Percentiles rank a stretch among this genome's conserved stretches.
Conservation (phyloP, 83 land plant species). For the Larix sibirica region DNA sequence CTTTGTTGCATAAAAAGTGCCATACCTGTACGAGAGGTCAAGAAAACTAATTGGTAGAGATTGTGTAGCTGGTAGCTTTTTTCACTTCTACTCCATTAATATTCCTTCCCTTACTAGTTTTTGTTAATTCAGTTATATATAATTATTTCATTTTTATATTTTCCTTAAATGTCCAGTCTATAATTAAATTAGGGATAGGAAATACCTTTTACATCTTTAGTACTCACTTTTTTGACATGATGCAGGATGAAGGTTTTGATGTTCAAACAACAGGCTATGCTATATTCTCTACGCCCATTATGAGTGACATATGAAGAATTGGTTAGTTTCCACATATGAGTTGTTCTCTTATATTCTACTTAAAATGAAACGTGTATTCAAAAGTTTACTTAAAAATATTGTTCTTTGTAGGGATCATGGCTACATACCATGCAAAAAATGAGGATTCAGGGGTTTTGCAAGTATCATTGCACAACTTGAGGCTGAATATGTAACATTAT, state of each 20-base stretch:
- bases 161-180: too few relatives aligned
- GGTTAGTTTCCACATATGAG: not conserved
- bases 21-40: too few relatives aligned
- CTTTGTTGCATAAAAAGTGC: too few relatives aligned
- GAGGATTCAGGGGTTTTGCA: slow-evolving; percentile 75
- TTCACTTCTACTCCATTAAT: too few relatives aligned
- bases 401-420: slow-evolving; percentile 62
- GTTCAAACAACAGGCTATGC: slow-evolving; percentile 89
- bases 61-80: too few relatives aligned
- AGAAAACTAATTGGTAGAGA: too few relatives aligned
- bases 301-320: not conserved
- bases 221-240: not conserved
- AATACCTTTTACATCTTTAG: not conserved
- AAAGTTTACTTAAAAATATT: not conserved
- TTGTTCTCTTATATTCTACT: not conserved
- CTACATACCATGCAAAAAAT: too few relatives aligned
- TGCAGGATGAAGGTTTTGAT: slow-evolving; percentile 95
- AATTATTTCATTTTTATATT: not conserved
- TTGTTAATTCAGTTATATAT: not conserved
- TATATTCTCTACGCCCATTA: not conserved
- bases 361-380: not conserved
- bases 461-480: slow-evolving; percentile 84
- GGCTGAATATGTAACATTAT: too few relatives aligned
- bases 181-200: not conserved
- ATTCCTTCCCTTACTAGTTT: not conserved